A percentile compares a stretch with the other conserved stretches of the same genome.
Conservation (phyloP, 768 basidiomycete genomes). For the Dendrothele bispora region DNA sequence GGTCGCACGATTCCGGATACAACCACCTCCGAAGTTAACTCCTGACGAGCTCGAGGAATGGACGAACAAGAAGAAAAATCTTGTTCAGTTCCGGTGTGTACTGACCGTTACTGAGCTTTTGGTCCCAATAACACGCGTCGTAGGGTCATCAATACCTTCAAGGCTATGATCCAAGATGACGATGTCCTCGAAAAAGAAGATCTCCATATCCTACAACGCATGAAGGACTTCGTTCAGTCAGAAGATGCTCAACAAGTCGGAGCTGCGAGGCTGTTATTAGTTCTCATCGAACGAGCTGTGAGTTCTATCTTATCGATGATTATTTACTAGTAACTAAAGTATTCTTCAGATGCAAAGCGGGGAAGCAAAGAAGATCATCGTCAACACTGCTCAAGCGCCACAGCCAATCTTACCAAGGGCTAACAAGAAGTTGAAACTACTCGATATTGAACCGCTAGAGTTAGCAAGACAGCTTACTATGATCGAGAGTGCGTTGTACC, state of each 20-base stretch:
- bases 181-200: slow-evolving; percentile 88
- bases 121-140: slow-evolving; percentile 4
- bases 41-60: slow-evolving; percentile 71
- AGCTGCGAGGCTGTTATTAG: slow-evolving; percentile 74
- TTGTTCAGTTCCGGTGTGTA: slow-evolving; percentile 86
- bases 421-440: slow-evolving; percentile 71
- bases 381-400: slow-evolving; percentile 63
- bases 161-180: slow-evolving; percentile 84
- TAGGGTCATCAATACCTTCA: slow-evolving; percentile 89
- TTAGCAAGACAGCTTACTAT: slow-evolving; percentile 92
- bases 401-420: slow-evolving; percentile 73
- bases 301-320: slow-evolving; percentile 28
- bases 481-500: slow-evolving; percentile 84
- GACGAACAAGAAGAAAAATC: slow-evolving; percentile 81
- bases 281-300: slow-evolving; percentile 79
- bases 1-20: slow-evolving; percentile 75
- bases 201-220: slow-evolving; percentile 72
- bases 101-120: slow-evolving; percentile 6
- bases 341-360: slow-evolving; percentile 47
- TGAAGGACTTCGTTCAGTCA: slow-evolving; percentile 75
- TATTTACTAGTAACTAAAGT: slow-evolving; percentile 4
- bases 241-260: slow-evolving; percentile 63
- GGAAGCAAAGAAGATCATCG: slow-evolving; percentile 54
- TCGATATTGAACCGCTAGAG: slow-evolving; percentile 87
- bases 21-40: slow-evolving; percentile 67